A percentile compares a stretch with the other conserved stretches of the same genome.
These are phyloP conservation scores for Phialemonium atrogriseum DNA, from an alignment of 2,329 filamentous ascomycete species.

Conservation along the genomic window DNA sequence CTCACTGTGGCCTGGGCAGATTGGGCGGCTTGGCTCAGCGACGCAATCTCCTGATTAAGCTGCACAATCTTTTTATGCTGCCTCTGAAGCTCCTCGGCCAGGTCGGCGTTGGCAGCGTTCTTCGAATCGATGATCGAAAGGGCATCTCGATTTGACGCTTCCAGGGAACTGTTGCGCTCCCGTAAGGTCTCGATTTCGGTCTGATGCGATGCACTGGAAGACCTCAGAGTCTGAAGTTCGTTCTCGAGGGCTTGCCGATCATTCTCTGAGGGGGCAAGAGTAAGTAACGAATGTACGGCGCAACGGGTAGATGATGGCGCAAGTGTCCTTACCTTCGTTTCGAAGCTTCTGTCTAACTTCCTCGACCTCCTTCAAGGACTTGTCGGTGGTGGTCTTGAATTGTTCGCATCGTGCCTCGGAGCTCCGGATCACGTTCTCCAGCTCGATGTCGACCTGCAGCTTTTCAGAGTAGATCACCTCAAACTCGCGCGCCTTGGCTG, in stretches of 20 bases:
- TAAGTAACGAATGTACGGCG: slow-evolving; percentile 7
- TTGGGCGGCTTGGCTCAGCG: slow-evolving; percentile 77
- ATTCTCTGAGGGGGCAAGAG: slow-evolving; percentile 50
- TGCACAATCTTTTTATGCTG: slow-evolving; percentile 85
- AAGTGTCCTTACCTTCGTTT: slow-evolving; percentile 62
- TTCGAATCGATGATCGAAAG: slow-evolving; percentile 85
- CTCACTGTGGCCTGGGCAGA: slow-evolving; percentile 70
- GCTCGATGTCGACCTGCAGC: slow-evolving; percentile 80
- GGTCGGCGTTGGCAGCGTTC: slow-evolving; percentile 73
- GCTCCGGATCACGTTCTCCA: slow-evolving; percentile 80
- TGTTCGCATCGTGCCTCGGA: slow-evolving; percentile 76
- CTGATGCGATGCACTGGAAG: slow-evolving; percentile 64
- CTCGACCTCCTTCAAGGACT: slow-evolving; percentile 75
- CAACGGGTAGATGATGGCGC: neutral
- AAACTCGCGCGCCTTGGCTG: slow-evolving; percentile 71
- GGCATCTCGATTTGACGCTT: slow-evolving; percentile 87
- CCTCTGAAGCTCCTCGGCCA: slow-evolving; percentile 77
- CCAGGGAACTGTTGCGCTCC: slow-evolving; percentile 75
- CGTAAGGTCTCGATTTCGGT: slow-evolving; percentile 70
- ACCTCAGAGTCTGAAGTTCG: slow-evolving; percentile 71
- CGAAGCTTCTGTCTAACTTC: slow-evolving; percentile 73
- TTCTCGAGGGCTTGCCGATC: slow-evolving; percentile 67
- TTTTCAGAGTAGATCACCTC: slow-evolving; percentile 82
- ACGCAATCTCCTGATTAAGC: slow-evolving; percentile 72
- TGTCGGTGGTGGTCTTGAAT: slow-evolving; percentile 74